Evolutionary conservation across 2,329 filamentous ascomycete species (phyloP).

Genomic region (Metarhizium humberi): DNA sequence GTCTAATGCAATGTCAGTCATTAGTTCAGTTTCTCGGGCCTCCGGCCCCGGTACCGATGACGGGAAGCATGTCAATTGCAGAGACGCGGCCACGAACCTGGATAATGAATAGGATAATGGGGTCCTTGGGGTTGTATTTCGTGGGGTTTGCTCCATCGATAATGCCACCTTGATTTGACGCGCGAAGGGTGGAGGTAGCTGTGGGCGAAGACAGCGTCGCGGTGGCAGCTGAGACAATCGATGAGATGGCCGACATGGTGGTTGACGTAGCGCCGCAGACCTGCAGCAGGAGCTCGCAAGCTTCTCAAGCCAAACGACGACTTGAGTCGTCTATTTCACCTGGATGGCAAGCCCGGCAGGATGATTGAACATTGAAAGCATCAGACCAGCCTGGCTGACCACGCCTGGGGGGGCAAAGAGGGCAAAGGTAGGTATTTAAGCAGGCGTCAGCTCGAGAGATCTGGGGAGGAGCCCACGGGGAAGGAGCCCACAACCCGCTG

Average conservation of each 20-base stretch:
- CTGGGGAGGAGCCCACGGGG: too few species aligned
- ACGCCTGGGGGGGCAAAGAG: background rate
- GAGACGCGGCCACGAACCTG: constrained; percentile 35
- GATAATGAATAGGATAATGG: constrained; percentile 68
- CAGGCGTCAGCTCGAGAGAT: background rate
- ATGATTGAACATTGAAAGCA: background rate
- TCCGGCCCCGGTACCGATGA: background rate
- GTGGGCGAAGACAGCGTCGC: constrained; percentile 17
- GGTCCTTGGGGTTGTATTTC: constrained; percentile 59
- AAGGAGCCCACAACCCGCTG: too few species aligned
- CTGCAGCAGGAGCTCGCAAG: background rate
- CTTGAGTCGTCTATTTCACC: background rate
- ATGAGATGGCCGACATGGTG: constrained; percentile 7
- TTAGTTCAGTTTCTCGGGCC: background rate
- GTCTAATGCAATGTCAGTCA: constrained; percentile 14
- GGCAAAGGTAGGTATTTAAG: background rate
- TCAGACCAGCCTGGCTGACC: background rate
- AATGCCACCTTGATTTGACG: constrained; percentile 46
- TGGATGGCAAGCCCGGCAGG: background rate
- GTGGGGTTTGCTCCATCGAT: constrained; percentile 63
- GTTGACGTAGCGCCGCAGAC: background rate
- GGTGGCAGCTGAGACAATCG: constrained; percentile 11
- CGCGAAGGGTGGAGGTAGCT: constrained; percentile 20
- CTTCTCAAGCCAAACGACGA: background rate
- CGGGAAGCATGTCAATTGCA: background rate